Conservation (phyloP, 2,329 filamentous ascomycete species). For the Fusarium solani-melongenae region DNA sequence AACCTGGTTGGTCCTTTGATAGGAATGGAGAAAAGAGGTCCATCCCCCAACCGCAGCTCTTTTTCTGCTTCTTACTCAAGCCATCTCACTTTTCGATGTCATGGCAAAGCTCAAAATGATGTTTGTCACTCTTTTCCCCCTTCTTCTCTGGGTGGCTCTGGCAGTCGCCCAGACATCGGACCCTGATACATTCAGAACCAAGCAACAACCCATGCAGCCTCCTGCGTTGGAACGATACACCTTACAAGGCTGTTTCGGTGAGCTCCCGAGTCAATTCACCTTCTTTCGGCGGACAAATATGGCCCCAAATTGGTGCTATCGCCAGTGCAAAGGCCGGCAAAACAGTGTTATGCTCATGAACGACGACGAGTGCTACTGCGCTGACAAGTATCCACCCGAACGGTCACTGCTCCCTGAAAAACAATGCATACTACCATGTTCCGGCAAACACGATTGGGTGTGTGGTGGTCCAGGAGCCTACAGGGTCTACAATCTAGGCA, state of each 20-base stretch:
- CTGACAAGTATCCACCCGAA: neutral
- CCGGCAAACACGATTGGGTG: neutral
- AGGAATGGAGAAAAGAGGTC: neutral
- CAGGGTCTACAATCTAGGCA: neutral
- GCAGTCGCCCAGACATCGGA: slow-evolving; percentile 2
- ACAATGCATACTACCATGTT: neutral
- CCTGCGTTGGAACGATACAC: too few species aligned
- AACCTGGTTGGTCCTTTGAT: neutral
- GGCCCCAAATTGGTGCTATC: neutral
- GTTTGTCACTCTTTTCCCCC: neutral
- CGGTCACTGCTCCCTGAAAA: neutral
- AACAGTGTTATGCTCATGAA: neutral
- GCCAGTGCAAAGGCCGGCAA: neutral
- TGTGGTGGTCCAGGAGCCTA: neutral
- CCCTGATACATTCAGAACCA: too few species aligned
- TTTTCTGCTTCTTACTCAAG: neutral
- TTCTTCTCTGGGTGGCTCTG: slow-evolving; percentile 16
- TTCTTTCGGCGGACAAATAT: neutral
- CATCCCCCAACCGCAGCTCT: neutral
- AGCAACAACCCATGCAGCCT: too few species aligned
- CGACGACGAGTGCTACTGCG: neutral
- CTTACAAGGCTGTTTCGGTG: neutral
- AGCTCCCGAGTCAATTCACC: neutral
- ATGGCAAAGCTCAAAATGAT: slow-evolving; percentile 13
- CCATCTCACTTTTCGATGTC: neutral